Conservation (phyloP, 2,329 filamentous ascomycete species). For the Orbilia blumenaviensis region DNA sequence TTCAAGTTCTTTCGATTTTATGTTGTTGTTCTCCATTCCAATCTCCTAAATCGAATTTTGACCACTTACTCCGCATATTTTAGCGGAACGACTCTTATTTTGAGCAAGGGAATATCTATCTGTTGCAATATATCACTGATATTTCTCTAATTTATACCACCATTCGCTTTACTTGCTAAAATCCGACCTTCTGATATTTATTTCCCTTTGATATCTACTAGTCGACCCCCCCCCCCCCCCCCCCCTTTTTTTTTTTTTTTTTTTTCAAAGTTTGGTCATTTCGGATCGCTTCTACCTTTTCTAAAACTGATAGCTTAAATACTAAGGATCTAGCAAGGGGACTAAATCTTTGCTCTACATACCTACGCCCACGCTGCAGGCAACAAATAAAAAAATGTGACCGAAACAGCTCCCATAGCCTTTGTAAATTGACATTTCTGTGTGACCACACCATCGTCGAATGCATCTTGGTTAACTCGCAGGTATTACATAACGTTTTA, state of each 20-base stretch:
- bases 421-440: neutral
- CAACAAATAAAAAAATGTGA: neutral
- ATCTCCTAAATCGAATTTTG: neutral
- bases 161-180: neutral
- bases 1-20: neutral
- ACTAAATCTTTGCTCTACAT: too few species aligned
- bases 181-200: neutral
- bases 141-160: too few species aligned
- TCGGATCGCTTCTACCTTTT: too few species aligned
- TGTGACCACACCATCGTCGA: neutral
- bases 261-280: too few species aligned
- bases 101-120: too few species aligned
- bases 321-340: too few species aligned
- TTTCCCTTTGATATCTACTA: neutral
- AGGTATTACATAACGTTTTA: neutral
- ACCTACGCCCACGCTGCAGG: too few species aligned
- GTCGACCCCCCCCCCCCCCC: too few species aligned
- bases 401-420: neutral
- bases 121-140: too few species aligned
- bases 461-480: neutral
- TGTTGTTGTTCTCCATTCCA: neutral
- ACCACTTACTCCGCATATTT: neutral
- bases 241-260: too few species aligned
- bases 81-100: neutral
- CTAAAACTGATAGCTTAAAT: too few species aligned